Evolutionary conservation across 192 early-diverging fungal genomes (phyloP).

Genomic region (Coemansia sp.): DNA sequence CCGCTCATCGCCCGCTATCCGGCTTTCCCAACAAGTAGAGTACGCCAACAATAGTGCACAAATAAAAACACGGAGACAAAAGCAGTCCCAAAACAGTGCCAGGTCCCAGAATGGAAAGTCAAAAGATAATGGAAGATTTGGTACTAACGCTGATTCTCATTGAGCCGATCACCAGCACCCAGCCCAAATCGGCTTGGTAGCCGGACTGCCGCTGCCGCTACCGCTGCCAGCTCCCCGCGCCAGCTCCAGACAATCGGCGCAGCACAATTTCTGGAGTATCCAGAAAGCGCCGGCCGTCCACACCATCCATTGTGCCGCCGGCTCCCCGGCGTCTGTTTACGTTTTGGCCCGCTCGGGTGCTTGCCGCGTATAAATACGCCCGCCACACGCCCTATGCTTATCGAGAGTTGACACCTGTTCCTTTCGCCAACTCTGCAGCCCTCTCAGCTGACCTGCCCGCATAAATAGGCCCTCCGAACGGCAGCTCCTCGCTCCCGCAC

Average conservation of each 20-base stretch:
- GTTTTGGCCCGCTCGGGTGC: neutral
- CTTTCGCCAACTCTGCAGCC: neutral
- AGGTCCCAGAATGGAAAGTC: no score
- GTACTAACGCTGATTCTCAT: no score
- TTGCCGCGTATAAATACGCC: neutral
- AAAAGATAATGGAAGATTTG: no score
- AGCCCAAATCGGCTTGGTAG: no score
- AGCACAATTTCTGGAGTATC: neutral
- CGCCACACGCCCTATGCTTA: no score
- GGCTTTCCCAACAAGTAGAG: neutral
- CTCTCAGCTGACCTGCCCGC: neutral
- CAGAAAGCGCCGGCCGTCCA: neutral
- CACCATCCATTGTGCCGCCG: neutral
- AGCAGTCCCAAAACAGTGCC: neutral
- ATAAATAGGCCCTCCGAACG: neutral
- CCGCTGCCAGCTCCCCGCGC: neutral
- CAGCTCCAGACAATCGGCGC: neutral
- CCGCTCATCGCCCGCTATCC: neutral
- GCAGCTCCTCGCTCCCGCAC: neutral
- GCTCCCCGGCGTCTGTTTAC: neutral
- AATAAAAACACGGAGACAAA: neutral
- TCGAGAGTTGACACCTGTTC: neutral
- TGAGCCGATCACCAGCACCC: no score
- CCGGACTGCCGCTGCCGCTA: neutral
- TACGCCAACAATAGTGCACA: neutral